Conservation (phyloP, 176 grass and related monocot species). For the Cenchrus fungigraminus region DNA sequence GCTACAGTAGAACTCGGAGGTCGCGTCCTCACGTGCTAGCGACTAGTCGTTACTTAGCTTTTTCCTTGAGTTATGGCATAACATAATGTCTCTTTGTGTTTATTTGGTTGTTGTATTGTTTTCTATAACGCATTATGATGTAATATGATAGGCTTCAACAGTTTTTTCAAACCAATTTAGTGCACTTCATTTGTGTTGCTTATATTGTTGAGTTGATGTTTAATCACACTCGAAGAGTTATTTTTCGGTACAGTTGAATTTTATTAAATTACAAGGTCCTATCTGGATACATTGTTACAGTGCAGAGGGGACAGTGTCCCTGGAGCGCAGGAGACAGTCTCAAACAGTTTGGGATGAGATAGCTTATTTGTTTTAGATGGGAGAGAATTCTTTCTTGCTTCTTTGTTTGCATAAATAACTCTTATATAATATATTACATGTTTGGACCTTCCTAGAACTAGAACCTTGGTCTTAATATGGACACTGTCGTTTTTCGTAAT, state of each 20-base stretch:
- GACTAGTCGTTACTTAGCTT: too few relatives aligned
- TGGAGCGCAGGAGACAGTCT: neutral
- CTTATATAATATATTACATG: neutral
- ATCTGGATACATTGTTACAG: neutral
- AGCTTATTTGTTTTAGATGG: neutral
- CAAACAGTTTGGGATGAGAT: neutral
- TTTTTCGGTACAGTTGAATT: too few relatives aligned
- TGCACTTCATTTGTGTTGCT: neutral
- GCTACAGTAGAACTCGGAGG: too few relatives aligned
- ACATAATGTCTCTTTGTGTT: neutral
- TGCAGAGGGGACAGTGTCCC: neutral
- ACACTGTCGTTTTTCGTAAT: neutral
- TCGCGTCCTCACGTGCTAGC: too few relatives aligned
- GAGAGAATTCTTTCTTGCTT: conserved; percentile 1
- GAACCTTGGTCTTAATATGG: neutral
- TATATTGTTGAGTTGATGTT: conserved; percentile 19
- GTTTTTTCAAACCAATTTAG: conserved; percentile 16
- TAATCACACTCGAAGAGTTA: neutral
- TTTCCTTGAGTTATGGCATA: too few relatives aligned
- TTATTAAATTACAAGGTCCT: neutral
- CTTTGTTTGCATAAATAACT: neutral
- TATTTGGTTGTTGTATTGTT: conserved; percentile 8
- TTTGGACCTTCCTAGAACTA: neutral
- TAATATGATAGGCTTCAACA: neutral
- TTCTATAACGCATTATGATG: neutral